phyloP scores from a whole-genome alignment of 2,329 filamentous ascomycete species.

The Colletotrichum navitas region DNA sequence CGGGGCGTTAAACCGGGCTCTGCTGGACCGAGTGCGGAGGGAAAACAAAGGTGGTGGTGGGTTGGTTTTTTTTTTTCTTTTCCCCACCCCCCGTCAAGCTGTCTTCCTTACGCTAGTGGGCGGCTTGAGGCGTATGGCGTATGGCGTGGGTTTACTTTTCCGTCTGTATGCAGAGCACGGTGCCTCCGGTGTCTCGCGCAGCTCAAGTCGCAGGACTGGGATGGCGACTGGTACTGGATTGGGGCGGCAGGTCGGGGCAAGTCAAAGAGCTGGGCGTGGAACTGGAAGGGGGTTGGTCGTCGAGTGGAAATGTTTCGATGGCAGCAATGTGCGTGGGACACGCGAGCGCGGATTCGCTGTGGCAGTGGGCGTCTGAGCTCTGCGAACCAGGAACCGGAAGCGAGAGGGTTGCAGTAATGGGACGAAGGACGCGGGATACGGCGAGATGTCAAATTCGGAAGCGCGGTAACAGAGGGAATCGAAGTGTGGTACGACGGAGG shows the following conservation, averaged over 20 bases:
- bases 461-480: slow-evolving; percentile 8
- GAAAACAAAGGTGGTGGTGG: slow-evolving; percentile 39
- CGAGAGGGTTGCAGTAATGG: slow-evolving; percentile 10
- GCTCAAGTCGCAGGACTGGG: slow-evolving; percentile 41
- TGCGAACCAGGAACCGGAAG: slow-evolving; percentile 19
- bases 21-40: slow-evolving; percentile 29
- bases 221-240: slow-evolving; percentile 32
- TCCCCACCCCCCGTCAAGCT: slow-evolving; percentile 28
- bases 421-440: not conserved
- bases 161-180: slow-evolving; percentile 36
- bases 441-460: slow-evolving; percentile 22
- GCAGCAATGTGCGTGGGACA: slow-evolving; percentile 18
- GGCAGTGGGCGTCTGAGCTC: slow-evolving; percentile 30
- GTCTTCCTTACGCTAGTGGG: slow-evolving; percentile 40
- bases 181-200: slow-evolving; percentile 38
- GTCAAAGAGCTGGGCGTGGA: slow-evolving; percentile 28
- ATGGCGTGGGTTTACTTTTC: slow-evolving; percentile 33
- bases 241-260: slow-evolving; percentile 37
- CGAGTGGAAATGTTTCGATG: slow-evolving; percentile 40
- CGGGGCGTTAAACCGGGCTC: slow-evolving; percentile 14
- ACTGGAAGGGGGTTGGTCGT: slow-evolving; percentile 26
- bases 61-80: slow-evolving; percentile 10
- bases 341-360: slow-evolving; percentile 38
- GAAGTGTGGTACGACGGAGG: slow-evolving; percentile 20
- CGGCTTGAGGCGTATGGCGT: slow-evolving; percentile 30